Percentiles rank a stretch among this genome's conserved stretches.
phyloP scores from a whole-genome alignment of 805 yeast genomes.

The Wickerhamiella allomyrinae region DNA sequence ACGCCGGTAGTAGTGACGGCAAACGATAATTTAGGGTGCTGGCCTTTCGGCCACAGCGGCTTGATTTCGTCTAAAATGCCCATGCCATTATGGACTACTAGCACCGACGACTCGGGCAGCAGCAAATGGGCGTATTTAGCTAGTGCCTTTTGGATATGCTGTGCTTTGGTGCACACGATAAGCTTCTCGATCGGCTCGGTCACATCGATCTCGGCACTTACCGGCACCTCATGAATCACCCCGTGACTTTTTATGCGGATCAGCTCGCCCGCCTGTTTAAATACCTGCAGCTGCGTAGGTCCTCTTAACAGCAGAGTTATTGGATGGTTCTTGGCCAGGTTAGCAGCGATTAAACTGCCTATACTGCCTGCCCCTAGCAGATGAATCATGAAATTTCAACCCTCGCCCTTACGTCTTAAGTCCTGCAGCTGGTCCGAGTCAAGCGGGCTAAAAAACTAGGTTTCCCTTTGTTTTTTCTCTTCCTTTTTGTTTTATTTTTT shows the following conservation, averaged over 20 bases:
- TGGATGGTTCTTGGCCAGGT: constrained; percentile 26
- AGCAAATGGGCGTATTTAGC: constrained; percentile 39
- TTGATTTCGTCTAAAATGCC: constrained; percentile 47
- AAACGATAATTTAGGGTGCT: constrained; percentile 47
- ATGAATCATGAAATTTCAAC: constrained; percentile 15
- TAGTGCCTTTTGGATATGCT: constrained; percentile 54
- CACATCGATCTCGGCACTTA: constrained; percentile 13
- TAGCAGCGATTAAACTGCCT: constrained; percentile 37
- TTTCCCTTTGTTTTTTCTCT: too few relatives aligned
- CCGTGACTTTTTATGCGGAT: constrained; percentile 12
- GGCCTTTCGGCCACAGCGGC: constrained; percentile 37
- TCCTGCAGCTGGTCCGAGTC: too few relatives aligned
- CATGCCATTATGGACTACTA: constrained; percentile 76
- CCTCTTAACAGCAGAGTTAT: constrained; percentile 32
- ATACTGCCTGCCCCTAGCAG: constrained; percentile 42
- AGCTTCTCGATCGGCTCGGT: constrained; percentile 35
- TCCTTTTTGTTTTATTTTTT: too few relatives aligned
- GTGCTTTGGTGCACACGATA: constrained; percentile 67
- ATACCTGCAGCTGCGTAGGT: constrained; percentile 30
- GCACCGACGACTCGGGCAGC: constrained; percentile 35
- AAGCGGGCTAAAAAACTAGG: too few relatives aligned
- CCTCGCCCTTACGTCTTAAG: too few relatives aligned
- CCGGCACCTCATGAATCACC: constrained; percentile 19
- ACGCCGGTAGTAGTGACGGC: constrained; percentile 83
- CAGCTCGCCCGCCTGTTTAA: constrained; percentile 18